Conservation (phyloP, 2,329 filamentous ascomycete genomes). For the Monosporascus cannonballus region DNA sequence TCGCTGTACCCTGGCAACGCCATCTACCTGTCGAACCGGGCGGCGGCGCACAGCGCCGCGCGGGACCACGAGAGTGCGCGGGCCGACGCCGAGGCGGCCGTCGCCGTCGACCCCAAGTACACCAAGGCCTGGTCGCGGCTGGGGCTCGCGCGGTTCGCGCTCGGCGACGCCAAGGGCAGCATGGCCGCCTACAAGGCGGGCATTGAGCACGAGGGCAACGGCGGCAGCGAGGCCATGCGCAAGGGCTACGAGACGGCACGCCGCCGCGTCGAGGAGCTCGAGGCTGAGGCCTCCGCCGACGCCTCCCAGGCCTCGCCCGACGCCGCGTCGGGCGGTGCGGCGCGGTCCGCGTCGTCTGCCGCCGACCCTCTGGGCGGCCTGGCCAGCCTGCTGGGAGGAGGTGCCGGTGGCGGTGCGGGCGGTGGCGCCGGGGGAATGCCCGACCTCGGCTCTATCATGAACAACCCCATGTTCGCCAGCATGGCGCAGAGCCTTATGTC, state of each 20-base stretch:
- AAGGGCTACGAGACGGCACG: slow-evolving; percentile 93
- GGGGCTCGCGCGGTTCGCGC: slow-evolving; percentile 83
- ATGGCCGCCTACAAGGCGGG: slow-evolving; percentile 94
- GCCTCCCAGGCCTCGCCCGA: slow-evolving; percentile 45
- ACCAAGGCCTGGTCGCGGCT: slow-evolving; percentile 96
- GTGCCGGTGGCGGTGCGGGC: slow-evolving; percentile 48
- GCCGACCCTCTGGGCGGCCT: slow-evolving; percentile 66
- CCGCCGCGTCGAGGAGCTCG: slow-evolving; percentile 77
- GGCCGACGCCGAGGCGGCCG: slow-evolving; percentile 85
- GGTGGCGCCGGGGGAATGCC: slow-evolving; percentile 76
- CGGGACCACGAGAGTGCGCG: slow-evolving; percentile 79
- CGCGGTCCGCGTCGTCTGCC: slow-evolving; percentile 41
- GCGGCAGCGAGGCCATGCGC: slow-evolving; percentile 95
- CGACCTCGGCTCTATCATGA: slow-evolving; percentile 82
- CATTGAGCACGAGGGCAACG: slow-evolving; percentile 89
- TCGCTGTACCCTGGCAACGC: slow-evolving; percentile 77
- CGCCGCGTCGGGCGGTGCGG: slow-evolving; percentile 34
- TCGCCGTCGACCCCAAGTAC: slow-evolving; percentile 82
- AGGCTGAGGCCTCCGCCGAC: slow-evolving; percentile 43
- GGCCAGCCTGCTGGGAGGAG: slow-evolving; percentile 64
- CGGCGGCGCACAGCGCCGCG: slow-evolving; percentile 82
- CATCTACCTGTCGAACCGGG: slow-evolving; percentile 96
- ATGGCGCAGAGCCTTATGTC: slow-evolving; percentile 98
- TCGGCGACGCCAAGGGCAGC: slow-evolving; percentile 82
- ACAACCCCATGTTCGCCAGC: slow-evolving; percentile 94